phyloP scores from a whole-genome alignment of 2,329 filamentous ascomycete species.

The Paecilomyces dactylethromorphus region DNA sequence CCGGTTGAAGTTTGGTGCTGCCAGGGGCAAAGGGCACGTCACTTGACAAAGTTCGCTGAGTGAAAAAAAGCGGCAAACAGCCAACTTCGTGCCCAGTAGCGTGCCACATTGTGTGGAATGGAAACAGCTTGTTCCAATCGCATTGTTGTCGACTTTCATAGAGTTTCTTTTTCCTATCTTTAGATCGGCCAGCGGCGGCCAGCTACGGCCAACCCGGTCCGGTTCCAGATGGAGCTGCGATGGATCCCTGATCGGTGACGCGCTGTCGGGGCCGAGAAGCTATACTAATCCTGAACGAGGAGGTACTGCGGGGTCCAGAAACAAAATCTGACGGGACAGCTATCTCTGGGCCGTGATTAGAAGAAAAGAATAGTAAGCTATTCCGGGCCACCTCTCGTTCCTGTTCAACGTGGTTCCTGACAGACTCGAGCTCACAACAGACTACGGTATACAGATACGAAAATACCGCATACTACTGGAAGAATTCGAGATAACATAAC shows the following conservation, averaged over 20 bases:
- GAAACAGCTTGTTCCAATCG: neutral
- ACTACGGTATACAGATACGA: no score
- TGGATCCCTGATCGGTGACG: neutral
- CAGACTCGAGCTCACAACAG: neutral
- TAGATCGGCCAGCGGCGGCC: neutral
- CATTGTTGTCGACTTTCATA: neutral
- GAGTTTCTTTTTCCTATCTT: neutral
- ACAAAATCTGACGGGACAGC: no score
- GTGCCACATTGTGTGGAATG: neutral
- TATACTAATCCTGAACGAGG: neutral
- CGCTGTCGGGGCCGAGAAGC: neutral
- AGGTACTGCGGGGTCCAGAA: neutral
- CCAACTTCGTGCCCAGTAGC: no score
- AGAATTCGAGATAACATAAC: neutral
- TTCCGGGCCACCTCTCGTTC: neutral
- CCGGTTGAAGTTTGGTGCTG: neutral
- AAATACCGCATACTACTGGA: neutral
- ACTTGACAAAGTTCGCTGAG: neutral
- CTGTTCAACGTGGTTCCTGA: neutral
- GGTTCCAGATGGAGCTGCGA: neutral
- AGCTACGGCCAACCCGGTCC: neutral
- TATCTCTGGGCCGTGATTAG: no score
- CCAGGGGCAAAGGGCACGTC: neutral
- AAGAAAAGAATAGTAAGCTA: no score
- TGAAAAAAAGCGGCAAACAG: neutral